Conservation (phyloP, 768 basidiomycete species). For the Lanmaoa rubissima region DNA sequence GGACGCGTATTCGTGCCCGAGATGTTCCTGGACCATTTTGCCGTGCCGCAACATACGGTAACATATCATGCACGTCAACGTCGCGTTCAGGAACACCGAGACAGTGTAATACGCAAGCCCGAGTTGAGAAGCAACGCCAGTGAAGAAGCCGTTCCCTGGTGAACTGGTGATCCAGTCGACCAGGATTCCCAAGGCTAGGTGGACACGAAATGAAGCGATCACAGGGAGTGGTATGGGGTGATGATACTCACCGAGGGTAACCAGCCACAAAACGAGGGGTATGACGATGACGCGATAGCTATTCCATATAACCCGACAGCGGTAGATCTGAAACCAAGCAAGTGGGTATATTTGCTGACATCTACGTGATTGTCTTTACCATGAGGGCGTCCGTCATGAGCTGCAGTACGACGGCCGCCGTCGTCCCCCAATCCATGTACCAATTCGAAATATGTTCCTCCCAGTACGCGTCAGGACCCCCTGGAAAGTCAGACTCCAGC, state of each 20-base stretch:
- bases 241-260: slow-evolving; percentile 18
- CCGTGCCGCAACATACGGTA: slow-evolving; percentile 16
- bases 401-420: slow-evolving; percentile 28
- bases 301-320: slow-evolving; percentile 37
- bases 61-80: slow-evolving; percentile 24
- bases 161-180: slow-evolving; percentile 8
- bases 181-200: slow-evolving; percentile 18
- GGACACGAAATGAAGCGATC: not conserved
- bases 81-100: slow-evolving; percentile 16
- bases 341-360: not conserved
- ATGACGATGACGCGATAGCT: slow-evolving; percentile 6
- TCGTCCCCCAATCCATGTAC: slow-evolving; percentile 29
- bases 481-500: slow-evolving; percentile 29
- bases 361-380: slow-evolving; percentile 1
- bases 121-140: slow-evolving; percentile 7
- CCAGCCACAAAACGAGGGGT: slow-evolving; percentile 24
- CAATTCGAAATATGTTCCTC: slow-evolving; percentile 22
- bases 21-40: not conserved
- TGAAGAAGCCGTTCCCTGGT: slow-evolving; percentile 19
- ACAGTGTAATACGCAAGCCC: slow-evolving; percentile 17
- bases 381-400: slow-evolving; percentile 36
- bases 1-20: slow-evolving; percentile 19
- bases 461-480: slow-evolving; percentile 35
- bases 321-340: slow-evolving; percentile 37
- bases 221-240: not conserved